These are phyloP conservation scores for Furcasterigmium furcatum DNA, from an alignment of 2,329 filamentous ascomycete genomes.

Conservation along the genomic window DNA sequence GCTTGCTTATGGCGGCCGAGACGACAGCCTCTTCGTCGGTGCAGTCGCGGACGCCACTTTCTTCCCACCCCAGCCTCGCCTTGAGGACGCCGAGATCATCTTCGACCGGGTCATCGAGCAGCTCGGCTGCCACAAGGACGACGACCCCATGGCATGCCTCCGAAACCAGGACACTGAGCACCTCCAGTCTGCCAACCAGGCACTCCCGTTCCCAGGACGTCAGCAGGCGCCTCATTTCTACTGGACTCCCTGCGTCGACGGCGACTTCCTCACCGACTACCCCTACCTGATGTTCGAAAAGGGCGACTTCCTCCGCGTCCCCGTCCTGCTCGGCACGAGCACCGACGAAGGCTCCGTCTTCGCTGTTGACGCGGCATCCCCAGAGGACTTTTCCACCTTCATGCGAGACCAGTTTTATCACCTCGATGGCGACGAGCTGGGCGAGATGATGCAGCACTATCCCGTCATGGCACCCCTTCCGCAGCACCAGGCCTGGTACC, in stretches of 20 bases:
- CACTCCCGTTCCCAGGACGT: constrained; percentile 34
- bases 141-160: constrained; percentile 37
- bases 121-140: constrained; percentile 28
- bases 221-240: constrained; percentile 37
- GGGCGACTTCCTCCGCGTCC: constrained; percentile 39
- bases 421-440: constrained; percentile 30
- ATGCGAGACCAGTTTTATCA: constrained; percentile 44
- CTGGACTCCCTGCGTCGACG: constrained; percentile 49
- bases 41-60: constrained; percentile 46
- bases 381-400: constrained; percentile 32
- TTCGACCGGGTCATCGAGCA: constrained; percentile 33
- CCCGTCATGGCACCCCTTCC: constrained; percentile 29
- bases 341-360: constrained; percentile 46
- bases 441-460: constrained; percentile 33
- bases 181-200: constrained; percentile 37
- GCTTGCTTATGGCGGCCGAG: constrained; percentile 38
- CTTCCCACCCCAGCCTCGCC: constrained; percentile 42
- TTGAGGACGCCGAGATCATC: constrained; percentile 44
- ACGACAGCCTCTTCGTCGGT: constrained; percentile 42
- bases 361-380: constrained; percentile 29
- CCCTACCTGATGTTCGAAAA: constrained; percentile 35
- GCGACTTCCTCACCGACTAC: constrained; percentile 37
- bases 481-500: constrained; percentile 39
- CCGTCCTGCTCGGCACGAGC: constrained; percentile 40
- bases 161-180: constrained; percentile 25